Base-by-base conservation (phyloP, 2,329 filamentous ascomycete genomes). In the Didymella exigua region DNA sequence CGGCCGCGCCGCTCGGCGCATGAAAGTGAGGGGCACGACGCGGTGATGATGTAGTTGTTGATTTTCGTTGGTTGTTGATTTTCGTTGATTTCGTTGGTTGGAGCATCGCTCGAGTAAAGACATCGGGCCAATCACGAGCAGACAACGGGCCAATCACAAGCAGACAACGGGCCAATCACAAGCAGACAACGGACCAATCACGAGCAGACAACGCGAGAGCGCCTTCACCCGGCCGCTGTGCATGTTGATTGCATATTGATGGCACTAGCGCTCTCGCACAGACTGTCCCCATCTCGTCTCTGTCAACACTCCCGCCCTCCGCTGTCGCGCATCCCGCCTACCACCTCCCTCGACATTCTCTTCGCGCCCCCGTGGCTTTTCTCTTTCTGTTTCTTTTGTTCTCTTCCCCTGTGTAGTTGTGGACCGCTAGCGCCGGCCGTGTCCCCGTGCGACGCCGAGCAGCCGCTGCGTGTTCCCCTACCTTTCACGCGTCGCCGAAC, bases 1-100 rank as follows among this genome's bases (percentile, higher is more conserved):
- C 41, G 55, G 55, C 59, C 50, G 49, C 47, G 61, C 47, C 56
- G 56, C 54, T 50, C 43, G 54, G 60, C 42, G 40, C 46, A 50
- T 18, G 37, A 33, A 34, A 47, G 46, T 46, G 60, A 65, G 60
- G 61, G 61, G 62, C 52, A 57, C 47, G 52, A 50, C 46, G 52
- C 53, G 56, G 60, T 55, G 56, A 54, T 54, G 43, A 54, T 60
- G 60, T 59, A 52, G 63, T 42, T 37, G 36, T 61, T 61, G 56
- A 49, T 26, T 49, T 57, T 54, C 52, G 52, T 45, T 54, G 29
- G 58, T 24, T 44, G n/a, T 21, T 19, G 18, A 50, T 36, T 46
- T n/a, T n/a, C n/a, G n/a, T n/a, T n/a, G n/a, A n/a, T 49, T 57
- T 54, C 52, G 52, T 45, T 54, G 29, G 58, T 24, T 44, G n/a